phyloP scores from a whole-genome alignment of 2,329 filamentous ascomycete species.

The Pseudofabraea citricarpa region DNA sequence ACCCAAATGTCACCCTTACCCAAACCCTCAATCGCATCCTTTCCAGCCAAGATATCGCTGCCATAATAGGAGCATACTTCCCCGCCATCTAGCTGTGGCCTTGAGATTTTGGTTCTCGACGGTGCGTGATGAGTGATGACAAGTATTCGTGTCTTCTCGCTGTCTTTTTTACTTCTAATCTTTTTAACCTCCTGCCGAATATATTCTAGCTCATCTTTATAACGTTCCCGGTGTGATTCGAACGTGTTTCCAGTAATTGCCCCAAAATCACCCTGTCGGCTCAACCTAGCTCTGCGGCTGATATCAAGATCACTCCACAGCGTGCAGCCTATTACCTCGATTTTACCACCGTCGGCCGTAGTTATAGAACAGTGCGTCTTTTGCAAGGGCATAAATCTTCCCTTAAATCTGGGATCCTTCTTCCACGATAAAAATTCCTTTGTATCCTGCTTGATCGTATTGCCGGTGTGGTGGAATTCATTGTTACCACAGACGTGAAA shows the following conservation, averaged over 20 bases:
- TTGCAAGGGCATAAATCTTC: not conserved
- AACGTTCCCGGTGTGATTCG: not conserved
- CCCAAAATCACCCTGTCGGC: not conserved
- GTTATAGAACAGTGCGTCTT: not conserved
- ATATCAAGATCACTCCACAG: not conserved
- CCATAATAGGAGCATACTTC: not conserved
- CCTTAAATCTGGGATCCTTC: not conserved
- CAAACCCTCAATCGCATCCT: not conserved
- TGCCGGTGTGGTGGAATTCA: not conserved
- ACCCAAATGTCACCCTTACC: not conserved
- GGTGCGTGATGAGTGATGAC: not conserved
- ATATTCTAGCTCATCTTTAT: not conserved
- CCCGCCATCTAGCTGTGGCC: not conserved
- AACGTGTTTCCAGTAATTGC: not conserved
- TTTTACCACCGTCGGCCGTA: not conserved
- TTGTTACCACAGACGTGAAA: not conserved
- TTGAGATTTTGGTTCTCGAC: not conserved
- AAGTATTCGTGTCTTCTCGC: not conserved
- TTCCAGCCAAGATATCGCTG: not conserved
- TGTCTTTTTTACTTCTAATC: not conserved
- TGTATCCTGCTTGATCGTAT: not conserved
- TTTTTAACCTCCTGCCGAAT: not conserved
- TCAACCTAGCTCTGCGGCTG: not conserved
- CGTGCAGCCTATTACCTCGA: not conserved
- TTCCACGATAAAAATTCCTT: not conserved